Base-by-base conservation (phyloP, 2,329 filamentous ascomycete species). In the Colletotrichum gloeosporioides region DNA sequence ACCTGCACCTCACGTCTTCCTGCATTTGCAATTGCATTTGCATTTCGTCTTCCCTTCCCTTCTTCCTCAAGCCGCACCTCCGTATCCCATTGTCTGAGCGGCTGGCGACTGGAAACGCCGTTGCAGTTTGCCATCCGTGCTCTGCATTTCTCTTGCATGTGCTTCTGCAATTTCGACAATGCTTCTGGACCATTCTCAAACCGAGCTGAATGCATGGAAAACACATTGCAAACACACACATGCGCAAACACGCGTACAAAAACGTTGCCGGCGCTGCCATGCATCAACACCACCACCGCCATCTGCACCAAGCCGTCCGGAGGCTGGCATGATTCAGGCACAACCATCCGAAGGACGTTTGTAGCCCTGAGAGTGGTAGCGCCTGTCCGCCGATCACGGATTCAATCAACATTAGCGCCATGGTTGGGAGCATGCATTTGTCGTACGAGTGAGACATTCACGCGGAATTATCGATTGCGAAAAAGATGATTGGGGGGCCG, bases 401-500 rank as follows among this genome's bases (percentile, higher is more conserved):
- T 67, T 9, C 39, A 64, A 66, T 31, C 4, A 8, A 34, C 64
- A 49, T 34, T 73, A 68, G 69, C 63, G n/a, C 27, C 15, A 36
- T 34, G 53, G 25, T 13, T 25, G 22, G 34, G 22, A 16, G n/a
- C 59, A 64, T 65, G 69, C 8, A 49, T 53, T 34, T 10, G 64
- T 73, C 59, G 64, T 69, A 65, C 44, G 64, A 65, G 44, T 65
- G 25, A 73, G 64, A 69, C 70, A 69, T n/a, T 53, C n/a, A 53
- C 44, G n/a, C 44, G 44, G 16, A 25, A 72, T 73, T 73, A 72
- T 73, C 29, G 73, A 67, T 31, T 64, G 6, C 3, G 44, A 53
- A 53, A 53, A 53, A 53, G 44, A 22, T 53, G 44, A 22, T 22
- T 22, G n/a, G 44, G 44, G 63, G 39, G 29, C 27, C 62, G 61